Evolutionary conservation across 768 basidiomycete genomes (phyloP).

Genomic region (Auriscalpium vulgare): DNA sequence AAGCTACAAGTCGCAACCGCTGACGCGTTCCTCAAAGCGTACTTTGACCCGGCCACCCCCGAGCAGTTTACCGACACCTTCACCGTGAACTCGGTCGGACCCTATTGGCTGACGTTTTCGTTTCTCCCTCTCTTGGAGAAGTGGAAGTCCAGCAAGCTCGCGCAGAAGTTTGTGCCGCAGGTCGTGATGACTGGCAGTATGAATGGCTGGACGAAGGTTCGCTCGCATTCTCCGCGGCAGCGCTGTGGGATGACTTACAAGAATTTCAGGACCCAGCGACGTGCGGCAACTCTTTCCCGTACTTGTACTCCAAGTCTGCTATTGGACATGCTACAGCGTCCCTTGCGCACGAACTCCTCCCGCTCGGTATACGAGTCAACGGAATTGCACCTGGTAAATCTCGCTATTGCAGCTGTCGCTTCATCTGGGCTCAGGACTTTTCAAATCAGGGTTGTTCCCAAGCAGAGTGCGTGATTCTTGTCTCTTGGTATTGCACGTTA

Average conservation of each 20-base stretch:
- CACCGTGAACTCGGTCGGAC: conserved; percentile 35
- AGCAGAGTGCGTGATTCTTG: too few relatives aligned
- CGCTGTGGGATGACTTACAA: background rate
- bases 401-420: background rate
- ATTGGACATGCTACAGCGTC: conserved; percentile 38
- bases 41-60: conserved; percentile 31
- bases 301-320: conserved; percentile 40
- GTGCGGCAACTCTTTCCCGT: conserved; percentile 33
- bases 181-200: conserved; percentile 44
- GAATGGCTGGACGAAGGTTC: conserved; percentile 45
- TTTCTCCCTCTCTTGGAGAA: conserved; percentile 47
- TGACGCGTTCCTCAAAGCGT: conserved; percentile 29
- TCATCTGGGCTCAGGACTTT: background rate
- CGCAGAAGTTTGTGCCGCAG: conserved; percentile 35
- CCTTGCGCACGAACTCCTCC: conserved; percentile 41
- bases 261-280: conserved; percentile 31
- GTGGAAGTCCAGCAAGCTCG: conserved; percentile 31
- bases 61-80: conserved; percentile 29
- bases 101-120: conserved; percentile 49
- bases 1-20: conserved; percentile 25
- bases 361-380: conserved; percentile 41
- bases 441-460: background rate
- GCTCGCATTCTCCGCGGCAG: background rate
- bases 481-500: background rate
- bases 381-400: conserved; percentile 39